These are phyloP conservation scores for Podospora didyma DNA, from an alignment of 495 filamentous ascomycete genomes.

Conservation along the genomic window DNA sequence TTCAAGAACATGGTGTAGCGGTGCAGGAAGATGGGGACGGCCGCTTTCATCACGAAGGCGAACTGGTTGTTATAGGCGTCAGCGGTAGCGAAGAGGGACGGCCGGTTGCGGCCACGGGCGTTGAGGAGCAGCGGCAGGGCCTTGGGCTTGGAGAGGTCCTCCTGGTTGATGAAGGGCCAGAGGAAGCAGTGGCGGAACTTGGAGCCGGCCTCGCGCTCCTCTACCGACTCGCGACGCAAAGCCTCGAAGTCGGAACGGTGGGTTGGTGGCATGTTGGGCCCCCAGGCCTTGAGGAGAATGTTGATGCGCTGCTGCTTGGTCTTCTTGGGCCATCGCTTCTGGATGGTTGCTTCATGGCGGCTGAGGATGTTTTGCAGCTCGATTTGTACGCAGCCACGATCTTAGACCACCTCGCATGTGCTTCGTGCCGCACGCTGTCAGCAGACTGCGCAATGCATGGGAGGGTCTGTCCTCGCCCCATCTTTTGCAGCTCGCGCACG, in stretches of 20 bases:
- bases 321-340: constrained; percentile 50
- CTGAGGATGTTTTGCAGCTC: constrained; percentile 26
- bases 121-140: constrained; percentile 47
- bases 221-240: constrained; percentile 24
- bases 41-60: constrained; percentile 20
- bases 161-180: constrained; percentile 56
- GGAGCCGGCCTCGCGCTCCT: constrained; percentile 3
- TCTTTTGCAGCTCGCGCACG: too few species aligned
- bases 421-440: too few species aligned
- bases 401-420: too few species aligned
- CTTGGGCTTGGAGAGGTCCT: constrained; percentile 47
- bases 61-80: constrained; percentile 33
- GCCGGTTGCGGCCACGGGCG: constrained; percentile 37
- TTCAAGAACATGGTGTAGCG: constrained; percentile 41
- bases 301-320: constrained; percentile 33
- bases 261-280: constrained; percentile 44
- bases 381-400: too few species aligned
- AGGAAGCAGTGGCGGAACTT: constrained; percentile 27
- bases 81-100: constrained; percentile 6
- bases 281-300: constrained; percentile 38
- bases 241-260: constrained; percentile 52
- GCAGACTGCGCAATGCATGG: too few species aligned
- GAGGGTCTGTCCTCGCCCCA: too few species aligned
- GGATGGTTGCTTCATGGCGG: constrained; percentile 43
- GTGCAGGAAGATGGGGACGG: constrained; percentile 36